Conservation (phyloP, 352 stramenopile genomes). For the Phytophthora meadii region DNA sequence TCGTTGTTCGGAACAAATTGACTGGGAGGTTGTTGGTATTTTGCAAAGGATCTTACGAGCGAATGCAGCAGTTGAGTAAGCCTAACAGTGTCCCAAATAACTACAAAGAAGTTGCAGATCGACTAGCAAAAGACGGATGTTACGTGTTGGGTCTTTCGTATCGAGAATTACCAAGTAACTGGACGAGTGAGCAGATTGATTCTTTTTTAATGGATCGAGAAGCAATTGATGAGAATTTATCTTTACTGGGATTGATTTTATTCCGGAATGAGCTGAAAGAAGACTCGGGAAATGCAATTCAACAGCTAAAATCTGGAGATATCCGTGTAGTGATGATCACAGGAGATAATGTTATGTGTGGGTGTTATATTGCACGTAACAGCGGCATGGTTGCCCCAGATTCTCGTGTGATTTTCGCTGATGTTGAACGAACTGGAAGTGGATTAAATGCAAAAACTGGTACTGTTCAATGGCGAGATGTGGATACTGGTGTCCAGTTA, state of each 20-base stretch:
- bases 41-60: conserved; percentile 83
- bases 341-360: conserved; percentile 71
- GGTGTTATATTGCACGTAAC: conserved; percentile 55
- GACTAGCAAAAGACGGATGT: conserved; percentile 63
- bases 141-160: conserved; percentile 80
- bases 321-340: conserved; percentile 85
- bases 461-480: conserved; percentile 47
- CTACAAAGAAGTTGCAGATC: conserved; percentile 48
- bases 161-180: conserved; percentile 39
- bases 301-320: conserved; percentile 63
- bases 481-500: conserved; percentile 36
- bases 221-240: conserved; percentile 73
- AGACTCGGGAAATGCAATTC: conserved; percentile 70
- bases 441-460: conserved; percentile 16
- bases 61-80: conserved; percentile 62
- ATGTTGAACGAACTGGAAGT: conserved; percentile 26
- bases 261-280: conserved; percentile 88
- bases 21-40: conserved; percentile 61
- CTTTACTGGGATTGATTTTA: conserved; percentile 73
- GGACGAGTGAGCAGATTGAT: conserved; percentile 43
- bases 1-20: conserved; percentile 59
- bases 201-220: conserved; percentile 65
- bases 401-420: conserved; percentile 49
- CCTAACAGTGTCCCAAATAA: conserved; percentile 59
- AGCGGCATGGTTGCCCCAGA: conserved; percentile 43